Evolutionary conservation across 192 early-diverging fungal genomes (phyloP).

Genomic region (Thoreauomyces humboldtii): DNA sequence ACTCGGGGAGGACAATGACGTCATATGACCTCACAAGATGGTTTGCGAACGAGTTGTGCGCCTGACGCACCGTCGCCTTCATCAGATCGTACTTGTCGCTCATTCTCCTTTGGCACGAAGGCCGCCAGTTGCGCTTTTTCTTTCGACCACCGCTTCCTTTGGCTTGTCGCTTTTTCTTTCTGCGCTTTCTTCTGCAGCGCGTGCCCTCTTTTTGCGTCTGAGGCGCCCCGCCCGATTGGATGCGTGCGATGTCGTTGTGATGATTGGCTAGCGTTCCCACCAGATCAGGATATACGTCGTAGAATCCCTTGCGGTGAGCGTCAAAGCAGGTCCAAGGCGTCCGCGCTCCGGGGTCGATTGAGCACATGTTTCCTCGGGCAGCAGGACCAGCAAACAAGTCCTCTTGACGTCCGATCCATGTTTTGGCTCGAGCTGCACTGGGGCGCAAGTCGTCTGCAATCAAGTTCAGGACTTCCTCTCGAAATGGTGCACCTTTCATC

Average conservation of each 20-base stretch:
- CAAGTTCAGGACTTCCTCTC: neutral
- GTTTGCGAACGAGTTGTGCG: constrained; percentile 18
- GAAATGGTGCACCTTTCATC: constrained; percentile 8
- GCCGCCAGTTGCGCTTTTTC: neutral
- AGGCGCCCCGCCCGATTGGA: no score
- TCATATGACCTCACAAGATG: constrained; percentile 11
- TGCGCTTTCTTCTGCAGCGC: no score
- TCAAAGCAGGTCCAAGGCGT: constrained; percentile 10
- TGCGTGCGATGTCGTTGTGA: constrained; percentile 5
- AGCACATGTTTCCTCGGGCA: constrained; percentile 13
- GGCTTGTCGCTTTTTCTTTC: neutral
- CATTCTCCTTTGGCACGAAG: neutral
- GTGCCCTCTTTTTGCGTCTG: no score
- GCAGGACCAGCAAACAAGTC: neutral
- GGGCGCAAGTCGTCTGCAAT: neutral
- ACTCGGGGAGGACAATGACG: constrained; percentile 12
- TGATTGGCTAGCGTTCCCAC: neutral
- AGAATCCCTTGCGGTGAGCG: neutral
- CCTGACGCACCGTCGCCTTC: constrained; percentile 17
- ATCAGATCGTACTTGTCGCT: neutral
- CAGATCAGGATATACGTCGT: constrained; percentile 17
- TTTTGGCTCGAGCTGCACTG: neutral
- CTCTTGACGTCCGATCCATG: neutral
- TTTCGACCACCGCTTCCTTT: neutral
- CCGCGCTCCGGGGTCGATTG: constrained; percentile 10